Percentiles rank a stretch among this genome's conserved stretches.
These are phyloP conservation scores for Pichia rugopelliculosa DNA, from an alignment of 805 yeast species.

Conservation along the genomic window DNA sequence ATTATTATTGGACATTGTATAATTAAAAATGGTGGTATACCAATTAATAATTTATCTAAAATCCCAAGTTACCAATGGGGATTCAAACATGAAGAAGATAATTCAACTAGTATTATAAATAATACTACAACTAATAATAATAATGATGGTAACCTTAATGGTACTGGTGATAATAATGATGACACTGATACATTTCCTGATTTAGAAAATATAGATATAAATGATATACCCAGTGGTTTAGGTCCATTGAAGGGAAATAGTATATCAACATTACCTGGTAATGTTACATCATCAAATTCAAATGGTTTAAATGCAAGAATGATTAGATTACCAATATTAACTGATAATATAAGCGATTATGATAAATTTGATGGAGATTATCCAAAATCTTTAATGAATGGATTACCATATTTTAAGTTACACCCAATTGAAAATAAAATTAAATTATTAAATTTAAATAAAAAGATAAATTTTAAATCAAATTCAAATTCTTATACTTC, in stretches of 20 bases:
- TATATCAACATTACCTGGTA: conserved; percentile 24
- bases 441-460: conserved; percentile 18
- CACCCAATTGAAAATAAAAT: conserved; percentile 20
- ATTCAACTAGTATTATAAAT: neutral
- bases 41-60: conserved; percentile 25
- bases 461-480: conserved; percentile 23
- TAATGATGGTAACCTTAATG: neutral
- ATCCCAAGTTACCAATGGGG: conserved; percentile 30
- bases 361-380: conserved; percentile 7
- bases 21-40: conserved; percentile 27
- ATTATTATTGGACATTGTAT: conserved; percentile 31
- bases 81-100: conserved; percentile 26
- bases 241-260: conserved; percentile 14
- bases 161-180: neutral
- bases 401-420: conserved; percentile 37
- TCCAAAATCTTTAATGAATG: conserved; percentile 27
- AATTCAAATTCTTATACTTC: conserved; percentile 22
- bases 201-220: neutral
- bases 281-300: conserved; percentile 15
- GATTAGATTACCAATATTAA: conserved; percentile 23
- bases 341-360: neutral
- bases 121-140: neutral
- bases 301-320: conserved; percentile 23
- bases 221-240: conserved; percentile 7
- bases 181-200: neutral